Conservation (phyloP, 495 filamentous ascomycete species). For the Penicillium cinerascens region DNA sequence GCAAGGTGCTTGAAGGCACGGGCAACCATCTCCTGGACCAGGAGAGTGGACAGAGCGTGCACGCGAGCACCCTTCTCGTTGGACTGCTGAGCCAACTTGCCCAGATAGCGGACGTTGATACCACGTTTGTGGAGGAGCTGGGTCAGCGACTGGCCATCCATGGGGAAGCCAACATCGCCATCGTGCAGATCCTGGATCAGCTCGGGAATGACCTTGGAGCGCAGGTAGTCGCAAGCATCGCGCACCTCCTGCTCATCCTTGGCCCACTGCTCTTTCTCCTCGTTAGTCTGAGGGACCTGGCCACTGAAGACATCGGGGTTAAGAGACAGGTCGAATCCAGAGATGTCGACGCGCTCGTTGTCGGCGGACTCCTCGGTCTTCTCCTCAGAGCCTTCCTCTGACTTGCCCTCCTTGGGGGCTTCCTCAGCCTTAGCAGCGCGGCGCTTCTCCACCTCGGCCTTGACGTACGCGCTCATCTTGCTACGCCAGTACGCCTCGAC, state of each 20-base stretch:
- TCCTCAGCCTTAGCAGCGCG: slow-evolving; percentile 41
- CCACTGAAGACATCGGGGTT: slow-evolving; percentile 97
- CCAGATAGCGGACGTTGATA: slow-evolving; percentile 95
- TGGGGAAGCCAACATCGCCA: slow-evolving; percentile 92
- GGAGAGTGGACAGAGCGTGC: slow-evolving; percentile 68
- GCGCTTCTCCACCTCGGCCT: slow-evolving; percentile 64
- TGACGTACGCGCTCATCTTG: slow-evolving; percentile 85
- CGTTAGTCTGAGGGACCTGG: slow-evolving; percentile 83
- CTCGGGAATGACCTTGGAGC: slow-evolving; percentile 67
- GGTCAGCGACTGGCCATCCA: slow-evolving; percentile 91
- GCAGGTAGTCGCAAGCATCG: slow-evolving; percentile 74
- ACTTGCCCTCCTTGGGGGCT: slow-evolving; percentile 41
- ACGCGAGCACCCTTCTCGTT: slow-evolving; percentile 66
- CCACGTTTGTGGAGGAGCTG: slow-evolving; percentile 93
- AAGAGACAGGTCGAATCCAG: slow-evolving; percentile 78
- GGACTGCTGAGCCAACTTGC: slow-evolving; percentile 69
- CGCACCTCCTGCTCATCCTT: slow-evolving; percentile 88
- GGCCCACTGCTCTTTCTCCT: slow-evolving; percentile 79
- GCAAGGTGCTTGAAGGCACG: slow-evolving; percentile 92
- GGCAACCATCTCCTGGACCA: slow-evolving; percentile 87
- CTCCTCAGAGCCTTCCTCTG: slow-evolving; percentile 21
- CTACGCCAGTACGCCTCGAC: slow-evolving; percentile 77
- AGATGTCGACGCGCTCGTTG: slow-evolving; percentile 71
- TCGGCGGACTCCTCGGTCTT: slow-evolving; percentile 30
- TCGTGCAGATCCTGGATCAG: slow-evolving; percentile 80